phyloP scores from a whole-genome alignment of 2,329 filamentous ascomycete genomes.

The Lachnellula occidentalis region DNA sequence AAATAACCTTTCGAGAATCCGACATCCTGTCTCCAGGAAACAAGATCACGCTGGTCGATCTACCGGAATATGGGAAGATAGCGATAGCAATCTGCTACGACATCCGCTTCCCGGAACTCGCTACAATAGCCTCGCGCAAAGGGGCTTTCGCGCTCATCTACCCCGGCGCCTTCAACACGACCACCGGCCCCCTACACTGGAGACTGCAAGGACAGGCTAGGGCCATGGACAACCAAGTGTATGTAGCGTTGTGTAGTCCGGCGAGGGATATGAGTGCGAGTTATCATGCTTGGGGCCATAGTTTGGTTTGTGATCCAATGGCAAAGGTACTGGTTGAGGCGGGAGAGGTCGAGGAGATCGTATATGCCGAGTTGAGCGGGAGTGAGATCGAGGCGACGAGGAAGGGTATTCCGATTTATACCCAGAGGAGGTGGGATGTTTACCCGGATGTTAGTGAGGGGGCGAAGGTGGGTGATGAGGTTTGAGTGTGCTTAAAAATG shows the following conservation, averaged over 20 bases:
- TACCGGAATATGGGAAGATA: constrained; percentile 84
- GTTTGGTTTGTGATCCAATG: constrained; percentile 80
- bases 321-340: constrained; percentile 75
- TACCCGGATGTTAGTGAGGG: constrained; percentile 82
- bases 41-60: constrained; percentile 76
- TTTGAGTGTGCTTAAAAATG: neutral
- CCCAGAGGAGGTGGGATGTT: constrained; percentile 87
- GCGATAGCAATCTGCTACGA: constrained; percentile 96
- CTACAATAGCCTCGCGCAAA: constrained; percentile 77
- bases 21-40: constrained; percentile 84
- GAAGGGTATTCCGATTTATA: constrained; percentile 76
- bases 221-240: constrained; percentile 90
- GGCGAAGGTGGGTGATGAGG: constrained; percentile 25
- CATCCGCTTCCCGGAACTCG: constrained; percentile 90
- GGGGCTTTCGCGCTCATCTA: constrained; percentile 88
- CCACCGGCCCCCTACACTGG: constrained; percentile 92
- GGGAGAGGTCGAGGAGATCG: constrained; percentile 69
- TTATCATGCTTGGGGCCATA: constrained; percentile 92
- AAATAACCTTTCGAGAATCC: constrained; percentile 85
- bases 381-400: constrained; percentile 68
- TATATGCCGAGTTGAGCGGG: constrained; percentile 65
- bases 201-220: constrained; percentile 72
- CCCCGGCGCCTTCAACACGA: constrained; percentile 95
- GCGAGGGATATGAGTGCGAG: constrained; percentile 70
- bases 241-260: constrained; percentile 88